Conservation (phyloP, 495 filamentous ascomycete genomes). For the Clavariopsis aquatica region DNA sequence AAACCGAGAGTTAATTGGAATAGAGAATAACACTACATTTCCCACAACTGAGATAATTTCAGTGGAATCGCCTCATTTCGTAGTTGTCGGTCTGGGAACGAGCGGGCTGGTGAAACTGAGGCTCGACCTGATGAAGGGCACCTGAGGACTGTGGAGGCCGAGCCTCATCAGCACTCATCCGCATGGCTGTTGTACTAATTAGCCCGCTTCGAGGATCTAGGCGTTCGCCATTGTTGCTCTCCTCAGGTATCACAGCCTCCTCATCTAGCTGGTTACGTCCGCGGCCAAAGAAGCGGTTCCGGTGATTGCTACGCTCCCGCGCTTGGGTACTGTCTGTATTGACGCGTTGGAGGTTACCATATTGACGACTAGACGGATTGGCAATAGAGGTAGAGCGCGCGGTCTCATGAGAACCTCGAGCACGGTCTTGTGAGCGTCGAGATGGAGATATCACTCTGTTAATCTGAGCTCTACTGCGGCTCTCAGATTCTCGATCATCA, state of each 20-base stretch:
- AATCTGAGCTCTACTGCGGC: conserved; percentile 26
- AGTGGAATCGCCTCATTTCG: conserved; percentile 42
- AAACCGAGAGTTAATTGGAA: no score
- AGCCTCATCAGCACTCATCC: conserved; percentile 28
- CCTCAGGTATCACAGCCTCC: conserved; percentile 44
- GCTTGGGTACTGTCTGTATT: conserved; percentile 33
- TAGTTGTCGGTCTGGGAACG: conserved; percentile 41
- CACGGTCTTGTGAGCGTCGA: conserved; percentile 31
- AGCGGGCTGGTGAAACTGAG: conserved; percentile 19
- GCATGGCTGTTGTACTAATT: conserved; percentile 40
- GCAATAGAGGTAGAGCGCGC: conserved; percentile 38
- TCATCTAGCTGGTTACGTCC: conserved; percentile 33
- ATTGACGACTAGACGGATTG: conserved; percentile 11
- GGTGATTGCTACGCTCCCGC: conserved; percentile 36
- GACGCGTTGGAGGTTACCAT: conserved; percentile 35
- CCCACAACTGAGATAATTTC: not conserved
- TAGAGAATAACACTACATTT: no score
- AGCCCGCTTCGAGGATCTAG: conserved; percentile 44
- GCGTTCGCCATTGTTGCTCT: conserved; percentile 38
- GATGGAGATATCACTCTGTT: conserved; percentile 38
- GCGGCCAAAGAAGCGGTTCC: conserved; percentile 48
- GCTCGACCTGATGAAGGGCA: conserved; percentile 13
- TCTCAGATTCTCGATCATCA: conserved; percentile 49
- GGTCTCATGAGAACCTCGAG: conserved; percentile 34
- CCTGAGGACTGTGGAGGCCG: conserved; percentile 19